Conservation (phyloP, 2,329 filamentous ascomycete species). For the Colletotrichum spinosum region DNA sequence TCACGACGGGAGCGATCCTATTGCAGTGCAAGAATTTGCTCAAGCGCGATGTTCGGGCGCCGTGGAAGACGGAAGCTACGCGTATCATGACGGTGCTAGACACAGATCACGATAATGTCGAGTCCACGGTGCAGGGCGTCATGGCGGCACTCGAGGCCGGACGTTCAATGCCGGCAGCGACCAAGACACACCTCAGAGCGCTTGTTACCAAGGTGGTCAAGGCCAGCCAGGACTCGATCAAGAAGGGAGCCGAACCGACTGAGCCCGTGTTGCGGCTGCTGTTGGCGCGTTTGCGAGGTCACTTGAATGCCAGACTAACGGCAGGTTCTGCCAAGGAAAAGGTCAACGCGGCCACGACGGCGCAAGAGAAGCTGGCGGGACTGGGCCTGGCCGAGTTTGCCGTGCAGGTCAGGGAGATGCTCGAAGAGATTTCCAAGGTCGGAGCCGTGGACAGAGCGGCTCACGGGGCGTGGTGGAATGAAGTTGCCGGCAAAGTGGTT, state of each 20-base stretch:
- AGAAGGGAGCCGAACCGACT: slow-evolving; percentile 54
- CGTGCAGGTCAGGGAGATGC: slow-evolving; percentile 74
- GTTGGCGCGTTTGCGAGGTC: slow-evolving; percentile 73
- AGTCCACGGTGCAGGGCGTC: slow-evolving; percentile 68
- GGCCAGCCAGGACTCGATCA: slow-evolving; percentile 60
- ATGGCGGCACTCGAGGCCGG: slow-evolving; percentile 73
- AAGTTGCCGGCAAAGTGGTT: slow-evolving; percentile 68
- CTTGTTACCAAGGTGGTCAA: slow-evolving; percentile 68
- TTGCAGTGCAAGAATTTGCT: slow-evolving; percentile 86
- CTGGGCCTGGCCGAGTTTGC: slow-evolving; percentile 81
- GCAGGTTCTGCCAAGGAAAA: slow-evolving; percentile 77
- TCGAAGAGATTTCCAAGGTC: slow-evolving; percentile 74
- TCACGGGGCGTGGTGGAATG: slow-evolving; percentile 78
- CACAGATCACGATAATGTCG: slow-evolving; percentile 60
- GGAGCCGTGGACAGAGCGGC: slow-evolving; percentile 75
- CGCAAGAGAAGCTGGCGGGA: slow-evolving; percentile 75
- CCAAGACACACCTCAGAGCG: slow-evolving; percentile 68
- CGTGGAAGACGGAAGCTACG: slow-evolving; percentile 80
- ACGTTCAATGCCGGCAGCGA: slow-evolving; percentile 73
- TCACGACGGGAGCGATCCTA: slow-evolving; percentile 79
- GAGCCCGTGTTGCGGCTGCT: slow-evolving; percentile 74
- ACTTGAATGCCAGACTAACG: slow-evolving; percentile 73
- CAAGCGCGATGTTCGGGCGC: slow-evolving; percentile 81
- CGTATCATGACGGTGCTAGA: slow-evolving; percentile 79
- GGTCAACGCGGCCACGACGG: slow-evolving; percentile 75